These are phyloP conservation scores for Calonectria crousiana DNA, from an alignment of 2,329 filamentous ascomycete genomes.

Conservation along the genomic window DNA sequence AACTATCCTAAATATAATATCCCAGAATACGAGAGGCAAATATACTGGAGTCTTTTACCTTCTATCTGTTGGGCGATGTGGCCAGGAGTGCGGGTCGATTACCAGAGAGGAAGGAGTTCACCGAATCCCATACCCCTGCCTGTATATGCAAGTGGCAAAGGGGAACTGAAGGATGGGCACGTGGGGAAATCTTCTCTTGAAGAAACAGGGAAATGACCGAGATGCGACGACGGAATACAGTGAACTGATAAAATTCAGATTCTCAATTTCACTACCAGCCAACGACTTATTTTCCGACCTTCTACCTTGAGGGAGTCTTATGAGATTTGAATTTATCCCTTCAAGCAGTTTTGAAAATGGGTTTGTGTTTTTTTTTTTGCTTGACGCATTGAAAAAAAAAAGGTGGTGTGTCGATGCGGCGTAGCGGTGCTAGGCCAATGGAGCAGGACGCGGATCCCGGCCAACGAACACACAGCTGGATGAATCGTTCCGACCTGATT, in stretches of 20 bases:
- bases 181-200: neutral
- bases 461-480: neutral
- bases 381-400: neutral
- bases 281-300: neutral
- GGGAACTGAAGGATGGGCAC: neutral
- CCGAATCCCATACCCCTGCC: neutral
- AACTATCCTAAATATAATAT: neutral
- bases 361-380: neutral
- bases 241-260: neutral
- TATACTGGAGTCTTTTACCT: neutral
- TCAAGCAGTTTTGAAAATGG: neutral
- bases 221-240: no score
- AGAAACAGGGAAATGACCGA: neutral
- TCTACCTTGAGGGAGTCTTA: rapidly evolving
- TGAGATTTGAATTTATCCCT: neutral
- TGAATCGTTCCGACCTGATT: neutral
- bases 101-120: neutral
- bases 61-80: neutral
- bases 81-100: neutral
- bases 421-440: neutral
- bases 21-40: neutral
- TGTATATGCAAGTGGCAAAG: neutral
- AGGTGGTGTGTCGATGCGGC: neutral
- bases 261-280: neutral
- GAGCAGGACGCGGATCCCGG: neutral